Base-by-base conservation (phyloP, 2,329 filamentous ascomycete species). In the Phialocephala subalpina region DNA sequence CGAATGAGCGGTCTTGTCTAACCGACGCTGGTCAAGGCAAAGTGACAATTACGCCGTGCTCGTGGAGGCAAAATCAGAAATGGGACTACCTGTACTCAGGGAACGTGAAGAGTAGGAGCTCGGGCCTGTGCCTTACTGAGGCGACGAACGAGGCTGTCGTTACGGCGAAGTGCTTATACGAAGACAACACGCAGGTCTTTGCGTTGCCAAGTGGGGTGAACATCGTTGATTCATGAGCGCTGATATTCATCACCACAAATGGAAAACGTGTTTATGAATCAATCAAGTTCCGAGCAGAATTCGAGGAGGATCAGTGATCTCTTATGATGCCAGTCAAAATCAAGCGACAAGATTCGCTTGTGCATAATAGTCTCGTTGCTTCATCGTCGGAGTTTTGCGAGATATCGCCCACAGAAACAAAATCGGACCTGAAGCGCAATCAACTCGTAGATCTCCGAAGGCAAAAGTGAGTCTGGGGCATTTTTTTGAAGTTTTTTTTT, bases 1-100 rank as follows among this genome's bases (percentile, higher is more conserved):
- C 79, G 2, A 70, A 75, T 58, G 63, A 69, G 3, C 70, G 47
- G 1, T 40, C 58, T n/a, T 83, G 82, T 64, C 68, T 84, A 62
- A 80, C 78, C n/a, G 80, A 83, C 65, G 69, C 69, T 1, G 65
- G 64, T 9, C 65, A 70, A 8, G 76, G 73, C 0, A 69, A 66
- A 1, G 75, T 77, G 1, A 66, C 63, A 3, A 60, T 78, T 22
- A 68, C 63, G 33, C 63, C 60, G 3, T 83, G 81, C 72, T 78
- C 78, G 38, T 75, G 74, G 53, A 74, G 75, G 58, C 66, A 69
- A 14, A 72, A 45, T 7, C 79, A 82, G 62, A 70, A 73, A 29
- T 85, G 83, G 83, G 75, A 75, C 0, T 83, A 84, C 72, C 74
- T 70, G 2, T 71, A 81, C 12, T 78, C 78, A 18, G 83, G 83